A percentile compares a stretch with the other conserved stretches of the same genome.
phyloP scores from a whole-genome alignment of 1,139 yeast genomes.

The Diutina pseudorugosa region DNA sequence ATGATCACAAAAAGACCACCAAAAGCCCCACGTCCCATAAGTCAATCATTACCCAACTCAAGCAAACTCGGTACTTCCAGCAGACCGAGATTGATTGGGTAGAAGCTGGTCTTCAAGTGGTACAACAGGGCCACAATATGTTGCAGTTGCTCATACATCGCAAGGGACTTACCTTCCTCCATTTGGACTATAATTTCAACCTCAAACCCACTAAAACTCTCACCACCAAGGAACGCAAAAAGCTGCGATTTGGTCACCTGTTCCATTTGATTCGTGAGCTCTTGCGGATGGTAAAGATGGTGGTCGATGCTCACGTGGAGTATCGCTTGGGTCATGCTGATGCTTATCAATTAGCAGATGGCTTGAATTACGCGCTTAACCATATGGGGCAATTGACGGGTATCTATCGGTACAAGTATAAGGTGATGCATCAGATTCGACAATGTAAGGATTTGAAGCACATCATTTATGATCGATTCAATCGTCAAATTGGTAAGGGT shows the following conservation, averaged over 20 bases:
- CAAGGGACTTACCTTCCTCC: slow-evolving; percentile 84
- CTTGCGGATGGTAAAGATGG: slow-evolving; percentile 62
- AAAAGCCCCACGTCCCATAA: slow-evolving; percentile 20
- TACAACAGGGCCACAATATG: slow-evolving; percentile 92
- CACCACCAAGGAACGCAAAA: slow-evolving; percentile 92
- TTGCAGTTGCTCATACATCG: slow-evolving; percentile 80
- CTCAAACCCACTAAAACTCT: slow-evolving; percentile 92
- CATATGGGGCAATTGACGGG: slow-evolving; percentile 96
- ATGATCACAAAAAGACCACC: slow-evolving; percentile 44
- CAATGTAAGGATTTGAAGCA: slow-evolving; percentile 94
- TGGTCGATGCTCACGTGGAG: slow-evolving; percentile 92
- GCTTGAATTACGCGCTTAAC: slow-evolving; percentile 76
- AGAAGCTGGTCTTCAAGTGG: slow-evolving; percentile 91
- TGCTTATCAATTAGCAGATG: slow-evolving; percentile 91
- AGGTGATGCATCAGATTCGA: slow-evolving; percentile 96
- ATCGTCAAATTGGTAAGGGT: slow-evolving; percentile 79
- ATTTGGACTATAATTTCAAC: slow-evolving; percentile 90
- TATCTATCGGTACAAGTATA: slow-evolving; percentile 89
- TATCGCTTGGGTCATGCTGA: slow-evolving; percentile 83
- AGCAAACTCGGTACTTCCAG: slow-evolving; percentile 78
- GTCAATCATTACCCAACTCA: slow-evolving; percentile 28
- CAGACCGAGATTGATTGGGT: slow-evolving; percentile 95
- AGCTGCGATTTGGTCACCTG: slow-evolving; percentile 93
- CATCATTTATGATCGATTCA: slow-evolving; percentile 74
- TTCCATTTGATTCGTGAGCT: slow-evolving; percentile 90